These are phyloP conservation scores for Cucumis melo DNA, from an alignment of 306 rosid genomes.

Conservation along the genomic window DNA sequence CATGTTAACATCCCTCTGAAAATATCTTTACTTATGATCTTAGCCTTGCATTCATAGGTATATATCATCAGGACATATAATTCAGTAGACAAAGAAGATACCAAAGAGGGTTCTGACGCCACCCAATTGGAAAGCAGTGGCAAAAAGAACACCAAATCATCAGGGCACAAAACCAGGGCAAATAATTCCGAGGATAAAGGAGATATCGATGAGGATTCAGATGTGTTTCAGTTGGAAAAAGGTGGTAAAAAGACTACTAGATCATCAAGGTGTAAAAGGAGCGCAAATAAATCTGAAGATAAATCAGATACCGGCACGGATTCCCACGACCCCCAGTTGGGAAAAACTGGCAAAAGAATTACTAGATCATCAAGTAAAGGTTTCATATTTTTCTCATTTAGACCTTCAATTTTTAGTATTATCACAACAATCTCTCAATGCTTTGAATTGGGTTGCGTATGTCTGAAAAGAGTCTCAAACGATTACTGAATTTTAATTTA, in stretches of 20 bases:
- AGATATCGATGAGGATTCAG: neutral
- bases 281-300: neutral
- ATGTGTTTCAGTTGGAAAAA: neutral
- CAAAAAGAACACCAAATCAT: neutral
- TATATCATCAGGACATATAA: conserved; percentile 13
- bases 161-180: neutral
- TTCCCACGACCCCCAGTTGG: neutral
- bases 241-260: neutral
- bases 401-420: neutral
- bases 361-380: conserved; percentile 6
- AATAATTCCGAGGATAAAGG: neutral
- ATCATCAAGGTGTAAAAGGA: neutral
- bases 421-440: neutral
- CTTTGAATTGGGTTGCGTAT: neutral
- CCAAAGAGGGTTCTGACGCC: neutral
- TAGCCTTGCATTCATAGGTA: neutral
- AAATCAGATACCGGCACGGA: neutral
- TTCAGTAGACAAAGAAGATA: neutral
- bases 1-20: neutral
- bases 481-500: neutral
- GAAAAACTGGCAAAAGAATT: conserved; percentile 1
- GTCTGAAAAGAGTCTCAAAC: neutral
- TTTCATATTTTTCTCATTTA: neutral
- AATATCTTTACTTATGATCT: neutral
- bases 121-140: neutral